Base-by-base conservation (phyloP, 225 moss, liverwort and hornwort genomes). In the Ulota crispa region DNA sequence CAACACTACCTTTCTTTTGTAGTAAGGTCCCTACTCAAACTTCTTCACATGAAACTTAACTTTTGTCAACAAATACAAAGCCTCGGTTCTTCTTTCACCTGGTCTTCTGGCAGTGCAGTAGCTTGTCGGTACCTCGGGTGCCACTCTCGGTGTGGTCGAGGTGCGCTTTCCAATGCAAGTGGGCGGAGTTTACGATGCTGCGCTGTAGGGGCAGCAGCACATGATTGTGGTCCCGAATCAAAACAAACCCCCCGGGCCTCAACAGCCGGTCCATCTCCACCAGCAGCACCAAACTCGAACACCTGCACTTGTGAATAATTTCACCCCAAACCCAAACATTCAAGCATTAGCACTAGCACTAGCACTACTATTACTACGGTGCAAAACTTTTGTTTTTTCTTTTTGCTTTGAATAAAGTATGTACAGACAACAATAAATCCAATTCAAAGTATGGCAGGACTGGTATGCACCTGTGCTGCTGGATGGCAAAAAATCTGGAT, bases 201-300 rank as follows among this genome's bases (percentile, higher is more conserved):
- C 18, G 50, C 18, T 87, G 84, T 64, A 93, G 28, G 10, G 80
- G 76, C n/a, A 85, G 21, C 3, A 98, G 72, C 12, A 80, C 80
- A 3, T 71, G 45, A 79, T 87, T 83, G 53, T 92, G 83, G 63
- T 98, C 97, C 24, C 92, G 88, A 30, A 98, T 88, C 8, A 98
- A 52, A 11, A 82, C 93, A 80, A 95, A 95, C 2, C 98, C 98
- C 16, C 94, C 94, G 1, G 98, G 98, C 71, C 98, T 83, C n/a
- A 95, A 70, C 16, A 98, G 76, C 14, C 94, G 90, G 73, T 98
- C 94, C 66, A 95, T 94, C 73, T 98, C 95, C 55, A 88, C 36
- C 12, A 98, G 9, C 3, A 98, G 87, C 39, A 80, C 83, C 68
- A 79, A 80, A 37, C 39, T 36, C 15, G 89, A 86, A 81, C 98